Evolutionary conservation across 352 stramenopile genomes (phyloP), one percentile per base, ranked within the genome.

Genomic region (Phytophthora idaei): DNA sequence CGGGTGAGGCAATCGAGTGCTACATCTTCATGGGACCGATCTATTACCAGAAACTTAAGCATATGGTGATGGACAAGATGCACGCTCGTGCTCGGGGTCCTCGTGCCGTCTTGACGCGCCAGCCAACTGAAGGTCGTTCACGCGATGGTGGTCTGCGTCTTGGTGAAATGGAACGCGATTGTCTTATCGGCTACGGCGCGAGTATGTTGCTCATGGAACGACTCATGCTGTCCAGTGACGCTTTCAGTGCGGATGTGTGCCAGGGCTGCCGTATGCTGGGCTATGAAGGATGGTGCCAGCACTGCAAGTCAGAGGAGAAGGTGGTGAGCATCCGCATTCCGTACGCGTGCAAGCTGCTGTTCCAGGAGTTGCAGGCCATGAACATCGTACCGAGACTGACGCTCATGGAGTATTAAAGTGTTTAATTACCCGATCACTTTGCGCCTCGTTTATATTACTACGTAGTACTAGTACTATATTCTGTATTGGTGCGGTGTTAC

Each of bases 1-100:
- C 94, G 59, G 98, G 98, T 42, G 96, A 99, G 65, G 95, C 97
- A 4, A 90, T 99, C 17, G 82, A 99, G 79, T 98, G 97, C 53
- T 99, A 99, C 81, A 99, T 99, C 66, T 99, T 99, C 74, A 98
- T 98, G 68, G 98, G 98, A 1, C 98, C 98, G 27, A 97, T 99
- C 17, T 99, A 99, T 77, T 99, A 99, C 76, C 98, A 99, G 78
- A 99, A 99, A 77, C 87, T 99, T 15, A 99, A 99, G 85, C 98
- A 99, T 77, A 99, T 99, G 98, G 98, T 99, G n/a, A 97, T 99
- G 85, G 98, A 99, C 83, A 99, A 99, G 85, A 99, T 99, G 90
- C 98, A 99, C 77, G 97, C 98, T 17, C 90, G 98, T 63, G 95
- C 98, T 15, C 87, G 97, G 45, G 97, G 97, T 14, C 97, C 97